Conservation (phyloP, 1,139 yeast species). For the Scheffersomyces titani region DNA sequence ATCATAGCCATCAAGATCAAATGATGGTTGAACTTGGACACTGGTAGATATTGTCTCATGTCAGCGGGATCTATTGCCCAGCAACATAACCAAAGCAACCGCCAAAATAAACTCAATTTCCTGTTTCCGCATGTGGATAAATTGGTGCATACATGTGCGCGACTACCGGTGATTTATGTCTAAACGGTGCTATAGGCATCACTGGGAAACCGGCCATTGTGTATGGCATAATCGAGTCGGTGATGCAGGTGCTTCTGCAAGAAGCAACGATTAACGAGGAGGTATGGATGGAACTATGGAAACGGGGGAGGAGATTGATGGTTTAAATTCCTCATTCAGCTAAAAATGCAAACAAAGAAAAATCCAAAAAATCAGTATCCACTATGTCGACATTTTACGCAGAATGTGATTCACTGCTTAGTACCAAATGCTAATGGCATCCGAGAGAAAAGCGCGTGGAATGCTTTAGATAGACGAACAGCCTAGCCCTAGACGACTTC, state of each 20-base stretch:
- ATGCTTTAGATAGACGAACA: neutral
- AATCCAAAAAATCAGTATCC: neutral
- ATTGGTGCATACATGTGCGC: neutral
- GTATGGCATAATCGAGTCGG: too few species aligned
- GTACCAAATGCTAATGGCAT: neutral
- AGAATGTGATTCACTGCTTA: too few species aligned
- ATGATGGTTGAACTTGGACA: neutral
- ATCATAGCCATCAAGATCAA: neutral
- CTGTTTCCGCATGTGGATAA: neutral
- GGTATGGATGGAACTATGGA: too few species aligned
- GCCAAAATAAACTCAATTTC: neutral
- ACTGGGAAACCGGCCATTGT: neutral
- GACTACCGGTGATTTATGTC: neutral
- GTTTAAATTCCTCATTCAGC: neutral
- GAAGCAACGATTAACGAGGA: too few species aligned
- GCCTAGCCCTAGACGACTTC: neutral
- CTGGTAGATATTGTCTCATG: neutral
- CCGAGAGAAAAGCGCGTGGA: neutral
- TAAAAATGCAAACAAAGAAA: neutral
- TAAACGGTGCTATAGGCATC: neutral
- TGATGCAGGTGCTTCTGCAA: too few species aligned
- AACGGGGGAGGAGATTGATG: too few species aligned
- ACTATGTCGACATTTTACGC: neutral
- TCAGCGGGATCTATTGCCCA: too few species aligned
- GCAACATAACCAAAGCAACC: neutral